phyloP scores from a whole-genome alignment of 2,329 filamentous ascomycete genomes.

The Alternaria triticina region DNA sequence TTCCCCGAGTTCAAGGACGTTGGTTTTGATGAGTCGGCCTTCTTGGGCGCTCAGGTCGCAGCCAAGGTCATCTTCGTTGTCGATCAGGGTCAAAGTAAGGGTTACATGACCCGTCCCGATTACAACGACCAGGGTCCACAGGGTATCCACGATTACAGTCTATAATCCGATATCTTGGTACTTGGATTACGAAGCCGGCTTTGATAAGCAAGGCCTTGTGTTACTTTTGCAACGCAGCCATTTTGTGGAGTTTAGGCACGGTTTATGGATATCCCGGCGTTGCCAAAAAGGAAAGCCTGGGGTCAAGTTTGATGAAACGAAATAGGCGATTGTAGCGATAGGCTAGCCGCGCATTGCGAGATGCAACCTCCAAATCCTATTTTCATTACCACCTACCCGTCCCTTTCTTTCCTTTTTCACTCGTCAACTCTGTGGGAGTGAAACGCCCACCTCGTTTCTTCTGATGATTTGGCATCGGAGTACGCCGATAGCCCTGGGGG shows the following conservation, averaged over 20 bases:
- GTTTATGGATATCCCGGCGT: slow-evolving; percentile 28
- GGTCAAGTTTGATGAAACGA: not conserved
- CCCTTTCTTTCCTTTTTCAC: not conserved
- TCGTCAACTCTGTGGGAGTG: not conserved
- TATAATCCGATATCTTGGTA: slow-evolving; percentile 22
- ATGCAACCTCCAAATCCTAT: not conserved
- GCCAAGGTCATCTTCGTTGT: slow-evolving; percentile 76
- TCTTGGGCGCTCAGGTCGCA: slow-evolving; percentile 86
- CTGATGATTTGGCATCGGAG: slow-evolving; percentile 17
- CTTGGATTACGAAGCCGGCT: not conserved
- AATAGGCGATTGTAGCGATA: slow-evolving; percentile 5
- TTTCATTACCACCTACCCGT: not conserved
- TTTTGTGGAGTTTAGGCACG: slow-evolving; percentile 24
- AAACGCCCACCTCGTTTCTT: slow-evolving; percentile 13
- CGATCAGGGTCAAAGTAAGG: slow-evolving; percentile 70
- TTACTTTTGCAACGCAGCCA: slow-evolving; percentile 11
- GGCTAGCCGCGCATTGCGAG: slow-evolving; percentile 19
- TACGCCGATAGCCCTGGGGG: slow-evolving; percentile 17
- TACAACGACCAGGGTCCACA: slow-evolving; percentile 71
- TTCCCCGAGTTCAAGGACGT: slow-evolving; percentile 86
- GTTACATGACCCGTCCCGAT: slow-evolving; percentile 71
- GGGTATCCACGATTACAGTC: slow-evolving; percentile 65
- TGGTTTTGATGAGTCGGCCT: slow-evolving; percentile 80
- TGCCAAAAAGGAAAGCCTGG: slow-evolving; percentile 15
- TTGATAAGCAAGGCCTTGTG: not conserved